phyloP scores from a whole-genome alignment of 257 asterid species.

The Solanum verrucosum region DNA sequence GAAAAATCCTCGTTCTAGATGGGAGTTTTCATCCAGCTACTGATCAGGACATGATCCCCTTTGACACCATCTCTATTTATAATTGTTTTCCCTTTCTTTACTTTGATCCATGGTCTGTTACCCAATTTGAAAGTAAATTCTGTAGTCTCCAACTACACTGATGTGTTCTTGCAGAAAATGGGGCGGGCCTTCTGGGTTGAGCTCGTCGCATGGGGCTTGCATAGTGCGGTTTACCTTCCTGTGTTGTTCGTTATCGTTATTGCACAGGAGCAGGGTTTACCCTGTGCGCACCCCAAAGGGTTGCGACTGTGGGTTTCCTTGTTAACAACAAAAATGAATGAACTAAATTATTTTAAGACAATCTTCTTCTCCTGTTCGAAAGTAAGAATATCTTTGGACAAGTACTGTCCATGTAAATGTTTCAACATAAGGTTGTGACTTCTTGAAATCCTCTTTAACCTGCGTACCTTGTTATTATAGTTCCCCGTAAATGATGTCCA shows the following conservation, averaged over 20 bases:
- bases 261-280: neutral
- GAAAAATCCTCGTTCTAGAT: neutral
- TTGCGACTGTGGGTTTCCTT: neutral
- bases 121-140: neutral
- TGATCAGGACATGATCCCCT: neutral
- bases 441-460: neutral
- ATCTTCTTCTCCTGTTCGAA: neutral
- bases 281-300: neutral
- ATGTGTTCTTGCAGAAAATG: neutral
- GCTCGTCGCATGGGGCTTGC: neutral
- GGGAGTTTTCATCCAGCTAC: neutral
- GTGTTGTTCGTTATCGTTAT: neutral
- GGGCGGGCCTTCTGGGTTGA: neutral
- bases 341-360: neutral
- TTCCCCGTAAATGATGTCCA: neutral
- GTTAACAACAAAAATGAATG: neutral
- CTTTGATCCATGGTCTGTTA: neutral
- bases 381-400: neutral
- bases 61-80: neutral
- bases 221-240: neutral
- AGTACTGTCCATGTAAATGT: neutral
- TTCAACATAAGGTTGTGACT: neutral
- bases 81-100: neutral
- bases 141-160: neutral
- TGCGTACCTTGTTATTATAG: neutral